Base-by-base conservation (phyloP, 805 yeast genomes). In the Ogataea paradorogensis region DNA sequence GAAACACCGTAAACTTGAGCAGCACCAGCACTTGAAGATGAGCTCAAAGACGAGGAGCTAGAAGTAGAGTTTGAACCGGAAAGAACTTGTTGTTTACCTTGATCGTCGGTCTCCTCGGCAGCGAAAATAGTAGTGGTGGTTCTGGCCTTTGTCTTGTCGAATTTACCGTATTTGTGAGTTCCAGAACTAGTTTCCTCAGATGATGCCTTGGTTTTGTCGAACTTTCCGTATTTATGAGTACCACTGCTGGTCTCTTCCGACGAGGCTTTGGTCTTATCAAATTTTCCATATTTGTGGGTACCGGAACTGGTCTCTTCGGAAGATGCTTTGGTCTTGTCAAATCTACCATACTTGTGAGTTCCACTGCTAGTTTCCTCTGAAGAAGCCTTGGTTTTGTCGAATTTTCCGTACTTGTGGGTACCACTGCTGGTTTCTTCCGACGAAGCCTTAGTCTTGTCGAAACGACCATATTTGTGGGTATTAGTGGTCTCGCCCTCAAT, bases 151-250 rank as follows among this genome's bases (percentile, higher is more conserved):
- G 76, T 72, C 63, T 74, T 71, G 66, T 75, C 67, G 50, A 73
- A 75, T 56, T 67, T 65, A 35, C 79, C 79, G 50, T 61, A 59
- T 43, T 56, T 64, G 63, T 71, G 78, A 36, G 76, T 71, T 15
- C 64, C 61, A 54, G 53, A 48, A 28, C 61, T 45, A 30, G 60
- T 43, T 5, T 70, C 48, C 15, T 59, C 45, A 7, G 53, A 38
- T 11, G 65, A 53, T 15, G 26, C 45, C 47, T 57, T 58, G 35
- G 74, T 70, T 55, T 70, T 71, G 67, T 77, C 68, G 58, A 77
- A 77, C 58, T 69, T 70, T 49, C 85, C 85, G 47, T 67, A 67
- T 49, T 61, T 71, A 67, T 79, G 80, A 34, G 83, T 77, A 43
- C 72, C 70, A 42, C 74, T 61, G 11, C 62, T 47, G 13, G 65